A percentile compares a stretch with the other conserved stretches of the same genome.
Evolutionary conservation across 768 basidiomycete species (phyloP).

Genomic region (Tulasnella sp.): DNA sequence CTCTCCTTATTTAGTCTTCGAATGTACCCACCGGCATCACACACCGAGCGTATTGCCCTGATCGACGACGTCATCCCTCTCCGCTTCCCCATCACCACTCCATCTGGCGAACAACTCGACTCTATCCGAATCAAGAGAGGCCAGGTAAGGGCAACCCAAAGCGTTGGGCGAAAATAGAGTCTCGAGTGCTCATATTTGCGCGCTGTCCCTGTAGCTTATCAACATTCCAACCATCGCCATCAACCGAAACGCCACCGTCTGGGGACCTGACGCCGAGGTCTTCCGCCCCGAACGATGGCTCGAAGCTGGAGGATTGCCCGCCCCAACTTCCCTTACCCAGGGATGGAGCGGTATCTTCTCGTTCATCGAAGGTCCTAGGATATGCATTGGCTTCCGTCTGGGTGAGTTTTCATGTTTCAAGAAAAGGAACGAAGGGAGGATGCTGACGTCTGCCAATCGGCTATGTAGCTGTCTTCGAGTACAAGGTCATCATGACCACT

Average conservation of each 20-base stretch:
- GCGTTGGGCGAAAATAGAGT: background rate
- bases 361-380: constrained; percentile 40
- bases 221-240: constrained; percentile 33
- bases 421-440: constrained; percentile 24
- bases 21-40: constrained; percentile 36
- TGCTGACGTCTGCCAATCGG: background rate
- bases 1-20: constrained; percentile 38
- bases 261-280: constrained; percentile 33
- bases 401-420: constrained; percentile 8
- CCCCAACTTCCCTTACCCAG: constrained; percentile 28
- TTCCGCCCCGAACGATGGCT: constrained; percentile 39
- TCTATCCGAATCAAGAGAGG: constrained; percentile 33
- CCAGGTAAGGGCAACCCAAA: constrained; percentile 29
- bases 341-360: constrained; percentile 37
- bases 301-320: constrained; percentile 5
- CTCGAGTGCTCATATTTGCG: constrained; percentile 6
- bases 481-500: constrained; percentile 37
- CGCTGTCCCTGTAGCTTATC: constrained; percentile 28
- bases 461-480: constrained; percentile 32
- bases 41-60: constrained; percentile 37
- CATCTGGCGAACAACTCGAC: constrained; percentile 27
- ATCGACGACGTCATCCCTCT: constrained; percentile 41
- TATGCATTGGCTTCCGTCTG: constrained; percentile 38
- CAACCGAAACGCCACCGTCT: constrained; percentile 32
- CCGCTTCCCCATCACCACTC: constrained; percentile 30